A percentile compares a stretch with the other conserved stretches of the same genome.
phyloP scores from a whole-genome alignment of 2,329 filamentous ascomycete genomes.

The Blastomyces parvus region DNA sequence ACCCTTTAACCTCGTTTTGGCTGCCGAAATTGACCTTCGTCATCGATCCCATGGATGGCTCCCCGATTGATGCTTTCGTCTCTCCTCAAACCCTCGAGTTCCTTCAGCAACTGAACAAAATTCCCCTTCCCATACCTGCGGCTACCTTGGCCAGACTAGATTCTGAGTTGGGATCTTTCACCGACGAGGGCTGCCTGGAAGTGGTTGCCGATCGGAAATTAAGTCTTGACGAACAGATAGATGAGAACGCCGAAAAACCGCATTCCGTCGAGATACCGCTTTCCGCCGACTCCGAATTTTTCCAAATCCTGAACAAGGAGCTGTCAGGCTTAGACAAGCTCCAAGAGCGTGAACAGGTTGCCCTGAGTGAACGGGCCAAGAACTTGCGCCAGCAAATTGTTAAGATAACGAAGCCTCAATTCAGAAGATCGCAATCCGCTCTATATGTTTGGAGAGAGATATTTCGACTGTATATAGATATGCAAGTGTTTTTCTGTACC shows the following conservation, averaged over 20 bases:
- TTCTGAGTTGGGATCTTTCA: neutral
- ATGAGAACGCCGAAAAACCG: conserved; percentile 13
- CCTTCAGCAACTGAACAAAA: conserved; percentile 50
- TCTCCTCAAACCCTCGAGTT: conserved; percentile 56
- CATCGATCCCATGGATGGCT: conserved; percentile 56
- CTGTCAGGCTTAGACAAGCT: conserved; percentile 59
- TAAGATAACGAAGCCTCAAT: conserved; percentile 52
- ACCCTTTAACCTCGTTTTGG: conserved; percentile 39
- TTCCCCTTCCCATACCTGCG: neutral
- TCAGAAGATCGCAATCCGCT: conserved; percentile 52
- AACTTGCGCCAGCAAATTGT: conserved; percentile 56
- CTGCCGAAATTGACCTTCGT: conserved; percentile 62
- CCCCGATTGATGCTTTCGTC: conserved; percentile 58
- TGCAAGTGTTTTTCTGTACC: conserved; percentile 72
- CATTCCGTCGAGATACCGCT: conserved; percentile 62
- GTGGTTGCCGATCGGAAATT: neutral
- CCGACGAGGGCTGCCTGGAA: neutral
- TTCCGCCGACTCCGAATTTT: conserved; percentile 69
- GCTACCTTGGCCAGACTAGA: neutral
- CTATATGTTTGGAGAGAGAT: conserved; percentile 69
- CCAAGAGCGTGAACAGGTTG: conserved; percentile 55
- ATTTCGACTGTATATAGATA: conserved; percentile 72
- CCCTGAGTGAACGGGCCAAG: conserved; percentile 54
- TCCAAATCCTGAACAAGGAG: conserved; percentile 62
- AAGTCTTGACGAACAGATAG: neutral